Evolutionary conservation across 2,329 filamentous ascomycete genomes (phyloP), one percentile per base, ranked within the genome.

Genomic region (Thermomyces lanuginosus): DNA sequence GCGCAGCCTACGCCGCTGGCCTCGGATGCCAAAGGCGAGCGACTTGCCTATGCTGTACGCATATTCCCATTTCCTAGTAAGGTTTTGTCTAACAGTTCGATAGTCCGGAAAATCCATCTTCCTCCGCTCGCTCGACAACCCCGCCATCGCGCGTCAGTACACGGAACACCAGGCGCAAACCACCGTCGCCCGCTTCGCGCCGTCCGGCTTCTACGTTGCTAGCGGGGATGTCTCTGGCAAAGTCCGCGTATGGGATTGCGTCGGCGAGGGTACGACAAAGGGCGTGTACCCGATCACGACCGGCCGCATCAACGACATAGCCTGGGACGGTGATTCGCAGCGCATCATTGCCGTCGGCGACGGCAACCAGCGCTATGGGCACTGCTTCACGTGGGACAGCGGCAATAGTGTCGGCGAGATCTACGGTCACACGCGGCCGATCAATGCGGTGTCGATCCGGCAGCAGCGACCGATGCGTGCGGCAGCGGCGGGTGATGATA

Each of bases 31-130:
- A 92, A 92, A 55, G 86, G 89, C 39, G 77, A 93, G 58, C 72
- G 81, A 39, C 75, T 98, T 57, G 78, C 82, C 33, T 98, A 98
- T 55, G 82, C 86, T 34, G 83, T 91, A 64, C n/a, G n/a, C n/a
- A n/a, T 53, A 74, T 55, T 27, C 18, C 26, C 10, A n/a, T n/a
- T n/a, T n/a, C n/a, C n/a, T n/a, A n/a, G n/a, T n/a, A n/a, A n/a
- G n/a, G n/a, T n/a, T n/a, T 12, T 9, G 2, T 17, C 22, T 32
- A 28, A 29, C 36, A 13, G 34, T 13, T 17, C 26, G n/a, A 8
- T 41, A 91, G 82, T 86, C 83, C 28, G 84, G 82, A 47, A 95
- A 95, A 64, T 95, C 86, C 35, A 76, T 98, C 56, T 95, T 93
- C 58, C 66, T 98, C 24, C 82, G 89, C 42, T 84, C 76, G 36